Conservation (phyloP, 176 grass and related monocot genomes). For the Lolium rigidum region DNA sequence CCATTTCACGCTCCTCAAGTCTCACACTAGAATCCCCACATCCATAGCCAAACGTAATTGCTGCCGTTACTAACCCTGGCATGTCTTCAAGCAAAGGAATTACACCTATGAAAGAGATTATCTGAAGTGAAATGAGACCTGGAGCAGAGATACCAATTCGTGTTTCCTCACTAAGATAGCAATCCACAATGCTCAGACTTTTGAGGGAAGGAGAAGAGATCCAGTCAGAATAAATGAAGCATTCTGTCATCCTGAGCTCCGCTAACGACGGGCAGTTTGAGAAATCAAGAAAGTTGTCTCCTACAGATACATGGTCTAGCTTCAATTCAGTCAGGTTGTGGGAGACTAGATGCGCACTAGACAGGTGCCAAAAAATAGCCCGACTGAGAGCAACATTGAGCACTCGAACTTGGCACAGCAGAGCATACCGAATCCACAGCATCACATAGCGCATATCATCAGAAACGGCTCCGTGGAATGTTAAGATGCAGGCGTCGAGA, state of each 20-base stretch:
- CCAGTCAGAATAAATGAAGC: not conserved
- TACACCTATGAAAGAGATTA: not conserved
- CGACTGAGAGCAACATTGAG: not conserved
- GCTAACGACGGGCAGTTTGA: not conserved
- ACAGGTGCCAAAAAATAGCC: not conserved
- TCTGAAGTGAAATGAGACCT: not conserved
- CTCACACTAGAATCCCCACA: not conserved
- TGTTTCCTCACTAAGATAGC: not conserved
- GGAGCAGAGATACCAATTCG: not conserved
- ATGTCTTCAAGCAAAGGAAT: not conserved
- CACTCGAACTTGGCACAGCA: not conserved
- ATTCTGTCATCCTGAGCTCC: not conserved
- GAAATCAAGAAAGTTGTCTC: not conserved
- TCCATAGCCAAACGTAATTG: not conserved
- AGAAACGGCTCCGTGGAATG: not conserved
- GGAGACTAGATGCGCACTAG: not conserved
- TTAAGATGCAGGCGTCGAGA: not conserved
- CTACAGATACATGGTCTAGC: not conserved
- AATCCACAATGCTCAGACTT: not conserved
- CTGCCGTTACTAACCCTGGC: constrained; percentile 7
- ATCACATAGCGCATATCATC: not conserved
- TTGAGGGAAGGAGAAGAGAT: constrained; percentile 15
- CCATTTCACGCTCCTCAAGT: not conserved
- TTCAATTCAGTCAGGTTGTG: not conserved
- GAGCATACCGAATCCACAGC: constrained; percentile 12